phyloP scores from a whole-genome alignment of 768 basidiomycete genomes.

The Amyloporia xantha region DNA sequence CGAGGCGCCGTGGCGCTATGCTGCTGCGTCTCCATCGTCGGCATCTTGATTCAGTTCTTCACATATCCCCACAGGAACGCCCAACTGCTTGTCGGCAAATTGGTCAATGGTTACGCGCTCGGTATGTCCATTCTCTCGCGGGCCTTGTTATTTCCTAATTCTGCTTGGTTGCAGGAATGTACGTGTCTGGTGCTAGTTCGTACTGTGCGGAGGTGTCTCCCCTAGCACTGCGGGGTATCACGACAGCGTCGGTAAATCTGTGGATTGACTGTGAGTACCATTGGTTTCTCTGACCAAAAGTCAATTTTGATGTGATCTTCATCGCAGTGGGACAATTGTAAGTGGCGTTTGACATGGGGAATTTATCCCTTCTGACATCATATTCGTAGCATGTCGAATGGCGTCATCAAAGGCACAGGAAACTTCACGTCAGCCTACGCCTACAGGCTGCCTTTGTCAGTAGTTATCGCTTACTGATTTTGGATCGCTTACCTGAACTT shows the following conservation, averaged over 20 bases:
- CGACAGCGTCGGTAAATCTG: constrained; percentile 2
- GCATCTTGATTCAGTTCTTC: constrained; percentile 52
- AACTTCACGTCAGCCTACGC: constrained; percentile 65
- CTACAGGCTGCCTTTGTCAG: constrained; percentile 36
- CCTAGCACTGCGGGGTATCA: constrained; percentile 5
- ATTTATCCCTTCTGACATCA: constrained; percentile 4
- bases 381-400: constrained; percentile 64
- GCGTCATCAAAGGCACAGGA: constrained; percentile 40
- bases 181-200: constrained; percentile 9
- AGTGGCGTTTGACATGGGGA: not conserved
- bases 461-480: constrained; percentile 43
- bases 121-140: constrained; percentile 62
- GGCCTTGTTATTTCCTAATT: constrained; percentile 66
- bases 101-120: constrained; percentile 60
- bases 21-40: constrained; percentile 49
- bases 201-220: constrained; percentile 5
- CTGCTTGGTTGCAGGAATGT: constrained; percentile 46
- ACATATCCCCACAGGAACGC: constrained; percentile 47
- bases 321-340: constrained; percentile 1
- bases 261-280: constrained; percentile 5
- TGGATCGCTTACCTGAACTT: not conserved
- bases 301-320: not conserved
- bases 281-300: not conserved
- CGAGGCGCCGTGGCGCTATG: constrained; percentile 60
- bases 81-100: constrained; percentile 60